phyloP scores from a whole-genome alignment of 345 rosid genomes.

The Clarkia xantiana region DNA sequence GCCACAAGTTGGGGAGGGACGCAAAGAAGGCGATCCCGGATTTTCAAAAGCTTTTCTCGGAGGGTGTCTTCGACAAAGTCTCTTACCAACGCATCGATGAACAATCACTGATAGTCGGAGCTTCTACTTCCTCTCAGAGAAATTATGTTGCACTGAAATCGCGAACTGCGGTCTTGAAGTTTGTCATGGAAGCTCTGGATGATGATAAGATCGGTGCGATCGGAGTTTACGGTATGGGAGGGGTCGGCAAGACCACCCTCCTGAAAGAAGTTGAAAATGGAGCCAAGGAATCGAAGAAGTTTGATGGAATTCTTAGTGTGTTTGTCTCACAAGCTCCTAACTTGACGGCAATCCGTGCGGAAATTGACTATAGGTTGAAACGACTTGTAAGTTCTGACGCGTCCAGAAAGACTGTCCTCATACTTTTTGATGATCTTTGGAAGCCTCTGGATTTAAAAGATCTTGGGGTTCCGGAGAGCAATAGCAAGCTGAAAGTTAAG shows the following conservation, averaged over 20 bases:
- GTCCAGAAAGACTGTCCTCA: not conserved
- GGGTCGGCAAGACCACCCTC: constrained; percentile 14
- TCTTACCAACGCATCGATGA: not conserved
- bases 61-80: not conserved
- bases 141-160: not conserved
- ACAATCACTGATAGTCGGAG: not conserved
- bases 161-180: not conserved
- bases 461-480: no score
- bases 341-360: constrained; percentile 5
- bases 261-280: not conserved
- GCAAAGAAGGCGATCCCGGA: not conserved
- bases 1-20: not conserved
- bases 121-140: not conserved
- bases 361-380: constrained; percentile 9
- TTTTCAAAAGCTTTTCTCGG: not conserved
- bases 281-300: not conserved
- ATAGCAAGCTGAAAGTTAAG: no score
- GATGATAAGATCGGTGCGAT: not conserved
- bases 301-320: constrained; percentile 5
- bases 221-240: constrained; percentile 11
- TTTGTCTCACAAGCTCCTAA: not conserved
- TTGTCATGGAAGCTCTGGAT: not conserved
- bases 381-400: not conserved
- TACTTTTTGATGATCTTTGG: not conserved
- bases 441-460: no score